These are phyloP conservation scores for Fusarium torulosum DNA, from an alignment of 2,329 filamentous ascomycete species.

Conservation along the genomic window DNA sequence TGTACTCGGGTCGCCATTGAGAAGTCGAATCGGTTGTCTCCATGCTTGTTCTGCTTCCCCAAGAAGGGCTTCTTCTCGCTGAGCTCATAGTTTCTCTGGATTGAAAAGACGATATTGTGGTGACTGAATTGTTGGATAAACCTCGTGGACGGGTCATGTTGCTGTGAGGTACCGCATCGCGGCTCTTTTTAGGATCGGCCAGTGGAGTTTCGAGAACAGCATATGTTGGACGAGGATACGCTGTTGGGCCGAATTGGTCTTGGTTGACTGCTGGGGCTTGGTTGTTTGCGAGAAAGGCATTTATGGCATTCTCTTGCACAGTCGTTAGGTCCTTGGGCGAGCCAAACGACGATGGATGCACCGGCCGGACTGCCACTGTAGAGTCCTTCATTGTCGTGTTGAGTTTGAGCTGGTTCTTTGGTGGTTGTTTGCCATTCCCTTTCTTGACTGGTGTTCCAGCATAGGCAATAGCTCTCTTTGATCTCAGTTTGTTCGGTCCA, in stretches of 20 bases:
- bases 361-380: conserved; percentile 38
- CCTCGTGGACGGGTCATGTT: conserved; percentile 55
- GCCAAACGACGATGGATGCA: conserved; percentile 40
- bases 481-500: conserved; percentile 46
- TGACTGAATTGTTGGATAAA: conserved; percentile 50
- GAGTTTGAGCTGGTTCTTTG: conserved; percentile 25
- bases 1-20: conserved; percentile 40
- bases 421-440: conserved; percentile 25
- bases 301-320: conserved; percentile 37
- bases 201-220: conserved; percentile 50
- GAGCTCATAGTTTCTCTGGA: conserved; percentile 50
- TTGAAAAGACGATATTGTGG: conserved; percentile 47
- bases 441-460: conserved; percentile 26
- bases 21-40: conserved; percentile 55
- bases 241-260: conserved; percentile 29
- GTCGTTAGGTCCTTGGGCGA: conserved; percentile 38
- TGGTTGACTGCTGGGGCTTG: conserved; percentile 17
- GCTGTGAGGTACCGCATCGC: conserved; percentile 37
- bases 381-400: conserved; percentile 42
- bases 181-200: conserved; percentile 36
- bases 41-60: conserved; percentile 56
- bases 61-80: conserved; percentile 48
- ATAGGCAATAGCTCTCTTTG: conserved; percentile 43
- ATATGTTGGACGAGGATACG: conserved; percentile 50
- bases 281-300: conserved; percentile 31